These are phyloP conservation scores for Schizosaccharomyces versatilis DNA, from an alignment of 1,139 yeast species.

Conservation along the genomic window DNA sequence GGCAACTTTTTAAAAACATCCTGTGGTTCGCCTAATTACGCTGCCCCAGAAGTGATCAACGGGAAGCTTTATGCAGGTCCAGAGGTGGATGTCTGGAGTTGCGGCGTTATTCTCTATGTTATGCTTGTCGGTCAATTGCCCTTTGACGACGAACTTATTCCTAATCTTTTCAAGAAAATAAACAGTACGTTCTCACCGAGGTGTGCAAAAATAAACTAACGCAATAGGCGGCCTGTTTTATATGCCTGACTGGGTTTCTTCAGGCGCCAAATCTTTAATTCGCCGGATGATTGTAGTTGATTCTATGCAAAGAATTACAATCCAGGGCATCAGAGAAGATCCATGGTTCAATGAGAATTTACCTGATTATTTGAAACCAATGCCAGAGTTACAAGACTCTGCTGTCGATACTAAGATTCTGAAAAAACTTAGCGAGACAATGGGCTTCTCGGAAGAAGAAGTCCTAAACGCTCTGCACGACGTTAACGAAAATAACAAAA, in stretches of 20 bases:
- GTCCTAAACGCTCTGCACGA: slow-evolving; percentile 44
- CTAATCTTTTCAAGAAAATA: slow-evolving; percentile 83
- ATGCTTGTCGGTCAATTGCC: slow-evolving; percentile 95
- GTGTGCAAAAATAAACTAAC: too few relatives aligned
- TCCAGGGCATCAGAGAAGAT: slow-evolving; percentile 82
- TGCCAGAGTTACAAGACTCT: slow-evolving; percentile 21
- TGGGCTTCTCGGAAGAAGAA: slow-evolving; percentile 86
- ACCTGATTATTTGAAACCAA: slow-evolving; percentile 64
- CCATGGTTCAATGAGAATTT: slow-evolving; percentile 81
- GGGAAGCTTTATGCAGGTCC: slow-evolving; percentile 91
- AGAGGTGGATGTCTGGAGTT: slow-evolving; percentile 97
- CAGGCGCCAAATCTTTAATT: slow-evolving; percentile 69
- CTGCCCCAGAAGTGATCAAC: slow-evolving; percentile 80
- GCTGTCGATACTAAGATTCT: slow-evolving; percentile 61
- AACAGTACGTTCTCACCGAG: slow-evolving; percentile 22
- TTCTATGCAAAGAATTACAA: slow-evolving; percentile 85
- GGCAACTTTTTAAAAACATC: slow-evolving; percentile 77
- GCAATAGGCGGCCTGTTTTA: slow-evolving; percentile 58
- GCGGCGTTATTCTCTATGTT: slow-evolving; percentile 87
- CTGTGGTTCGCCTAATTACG: slow-evolving; percentile 97
- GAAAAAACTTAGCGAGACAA: slow-evolving; percentile 53
- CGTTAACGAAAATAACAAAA: slow-evolving; percentile 33
- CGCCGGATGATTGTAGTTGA: slow-evolving; percentile 91
- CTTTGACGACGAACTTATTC: slow-evolving; percentile 92
- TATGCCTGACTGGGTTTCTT: slow-evolving; percentile 66